phyloP scores from a whole-genome alignment of 2,329 filamentous ascomycete genomes.

The Phaeosphaeria sp. region DNA sequence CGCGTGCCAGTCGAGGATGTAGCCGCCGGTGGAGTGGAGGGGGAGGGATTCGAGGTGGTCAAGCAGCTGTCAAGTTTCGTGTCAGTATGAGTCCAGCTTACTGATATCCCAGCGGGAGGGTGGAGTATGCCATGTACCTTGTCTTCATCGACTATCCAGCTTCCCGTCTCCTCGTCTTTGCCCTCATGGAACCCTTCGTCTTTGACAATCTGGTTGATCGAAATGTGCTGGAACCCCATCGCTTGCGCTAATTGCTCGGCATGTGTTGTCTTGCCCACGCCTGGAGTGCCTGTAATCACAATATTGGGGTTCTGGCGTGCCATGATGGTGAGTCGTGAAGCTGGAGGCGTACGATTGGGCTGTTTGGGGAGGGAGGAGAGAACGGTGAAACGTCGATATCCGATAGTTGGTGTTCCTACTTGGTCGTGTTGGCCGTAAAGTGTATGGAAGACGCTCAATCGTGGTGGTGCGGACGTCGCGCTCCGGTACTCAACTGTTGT shows the following conservation, averaged over 20 bases:
- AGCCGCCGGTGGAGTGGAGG: constrained; percentile 70
- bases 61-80: too few species aligned
- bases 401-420: not conserved
- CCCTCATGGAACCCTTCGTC: constrained; percentile 86
- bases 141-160: constrained; percentile 95
- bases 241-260: constrained; percentile 79
- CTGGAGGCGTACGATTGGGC: not conserved
- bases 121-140: constrained; percentile 64
- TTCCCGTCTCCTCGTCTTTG: constrained; percentile 83
- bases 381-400: not conserved
- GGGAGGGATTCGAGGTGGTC: constrained; percentile 87
- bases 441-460: not conserved
- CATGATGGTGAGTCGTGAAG: constrained; percentile 31
- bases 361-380: not conserved
- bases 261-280: constrained; percentile 94
- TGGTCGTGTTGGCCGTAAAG: not conserved
- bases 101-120: too few species aligned
- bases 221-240: constrained; percentile 80
- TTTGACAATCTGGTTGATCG: constrained; percentile 91
- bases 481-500: not conserved
- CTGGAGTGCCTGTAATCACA: constrained; percentile 92
- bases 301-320: constrained; percentile 74
- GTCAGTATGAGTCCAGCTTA: too few species aligned
- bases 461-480: not conserved
- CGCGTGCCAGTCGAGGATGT: constrained; percentile 96